phyloP scores from a whole-genome alignment of 164 flowering plant species.

The Kingdonia uniflora region DNA sequence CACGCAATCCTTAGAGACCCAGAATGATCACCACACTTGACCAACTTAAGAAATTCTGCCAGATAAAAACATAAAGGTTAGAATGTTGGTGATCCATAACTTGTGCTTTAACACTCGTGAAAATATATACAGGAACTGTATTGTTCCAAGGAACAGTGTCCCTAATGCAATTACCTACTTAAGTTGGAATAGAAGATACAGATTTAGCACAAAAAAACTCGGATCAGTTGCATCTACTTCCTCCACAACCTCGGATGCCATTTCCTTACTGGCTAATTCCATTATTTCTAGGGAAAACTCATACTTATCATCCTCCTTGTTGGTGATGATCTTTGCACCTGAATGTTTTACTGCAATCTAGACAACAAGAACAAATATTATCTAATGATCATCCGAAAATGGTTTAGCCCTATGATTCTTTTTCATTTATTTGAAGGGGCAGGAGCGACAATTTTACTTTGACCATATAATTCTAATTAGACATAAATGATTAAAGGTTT shows the following conservation, averaged over 20 bases:
- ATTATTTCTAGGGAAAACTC: conserved; percentile 70
- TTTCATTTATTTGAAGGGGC: too few species aligned
- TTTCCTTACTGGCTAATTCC: conserved; percentile 67
- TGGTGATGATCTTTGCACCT: conserved; percentile 8
- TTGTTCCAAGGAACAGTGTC: too few species aligned
- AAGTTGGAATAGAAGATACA: conserved; percentile 65
- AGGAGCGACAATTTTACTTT: too few species aligned
- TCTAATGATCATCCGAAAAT: too few species aligned
- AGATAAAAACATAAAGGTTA: conserved; percentile 17
- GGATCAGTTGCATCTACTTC: conserved; percentile 74
- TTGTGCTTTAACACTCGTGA: too few species aligned
- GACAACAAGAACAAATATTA: conserved; percentile 8
- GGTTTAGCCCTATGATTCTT: too few species aligned
- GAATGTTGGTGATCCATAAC: too few species aligned
- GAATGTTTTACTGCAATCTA: conserved; percentile 30
- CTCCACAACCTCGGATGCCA: conserved; percentile 86
- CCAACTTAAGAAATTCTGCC: conserved; percentile 94
- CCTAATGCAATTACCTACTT: conserved; percentile 61
- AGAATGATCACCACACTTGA: conserved; percentile 62
- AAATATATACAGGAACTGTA: too few species aligned
- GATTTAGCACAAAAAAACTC: conserved; percentile 63
- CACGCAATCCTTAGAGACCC: conserved; percentile 74
- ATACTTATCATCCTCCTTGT: conserved; percentile 37
- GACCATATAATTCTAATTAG: too few species aligned
- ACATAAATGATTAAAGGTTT: too few species aligned